Evolutionary conservation across 139 green algal species (phyloP), one percentile per base, ranked within the genome.

Genomic region (Zygnema circumcarinatum): DNA sequence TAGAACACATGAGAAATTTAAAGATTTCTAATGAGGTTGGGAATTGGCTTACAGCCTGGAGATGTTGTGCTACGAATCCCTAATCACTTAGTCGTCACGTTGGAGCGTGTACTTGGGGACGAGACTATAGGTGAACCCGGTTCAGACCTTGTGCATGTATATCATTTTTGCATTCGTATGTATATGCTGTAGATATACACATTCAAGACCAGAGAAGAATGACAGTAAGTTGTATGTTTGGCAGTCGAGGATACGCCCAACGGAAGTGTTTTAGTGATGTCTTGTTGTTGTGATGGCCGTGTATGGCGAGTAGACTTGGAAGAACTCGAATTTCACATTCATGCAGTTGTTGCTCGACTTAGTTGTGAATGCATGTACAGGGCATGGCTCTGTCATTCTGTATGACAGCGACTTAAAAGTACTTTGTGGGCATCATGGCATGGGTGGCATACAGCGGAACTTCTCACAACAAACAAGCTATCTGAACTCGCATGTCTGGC

Each of bases 391-490:
- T n/a, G n/a, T n/a, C n/a, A n/a, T n/a, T n/a, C n/a, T n/a, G n/a
- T n/a, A n/a, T n/a, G n/a, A n/a, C n/a, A n/a, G n/a, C 29, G 29
- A 72, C 29, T 72, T 29, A n/a, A 72, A 72, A 35, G 56, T n/a
- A 72, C 29, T 72, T n/a, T 35, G n/a, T 72, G 56, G 29, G n/a
- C 29, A 35, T 72, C 73, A 81, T 25, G 29, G 73, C 73, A 81
- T n/a, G n/a, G n/a, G n/a, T n/a, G n/a, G n/a, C n/a, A n/a, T 11
- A 1, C 85, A 90, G 96, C 95, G 11, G 96, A 98, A 92, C 92
- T 98, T 87, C 89, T 98, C 11, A 98, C 96, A 1, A 96, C 95
- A 21, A 93, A 95, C 86, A 98, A 98, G 92, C 94, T 98, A 56
- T 94, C 87, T 35, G 96, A 98, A 93, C 91, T 98, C 74, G 93